These are phyloP conservation scores for Lipomyces spencermartinsiae DNA, from an alignment of 805 yeast genomes.

Conservation along the genomic window DNA sequence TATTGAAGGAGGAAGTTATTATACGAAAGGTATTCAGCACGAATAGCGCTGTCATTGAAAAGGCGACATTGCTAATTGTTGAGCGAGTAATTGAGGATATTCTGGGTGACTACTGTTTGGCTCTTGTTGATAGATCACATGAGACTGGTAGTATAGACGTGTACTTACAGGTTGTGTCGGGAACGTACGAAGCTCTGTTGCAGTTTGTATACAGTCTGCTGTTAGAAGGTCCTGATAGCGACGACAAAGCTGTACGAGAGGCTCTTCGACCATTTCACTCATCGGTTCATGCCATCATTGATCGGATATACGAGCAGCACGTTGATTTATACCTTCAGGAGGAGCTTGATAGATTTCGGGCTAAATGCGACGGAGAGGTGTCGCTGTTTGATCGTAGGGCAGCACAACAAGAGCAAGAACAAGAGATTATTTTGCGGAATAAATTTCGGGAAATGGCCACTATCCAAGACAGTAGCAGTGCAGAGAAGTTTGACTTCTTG, in stretches of 20 bases:
- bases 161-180: conserved; percentile 52
- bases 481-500: conserved; percentile 59
- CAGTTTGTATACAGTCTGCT: conserved; percentile 40
- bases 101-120: conserved; percentile 40
- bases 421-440: conserved; percentile 56
- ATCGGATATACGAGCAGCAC: conserved; percentile 41
- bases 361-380: conserved; percentile 43
- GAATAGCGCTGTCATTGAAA: conserved; percentile 50
- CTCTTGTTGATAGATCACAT: conserved; percentile 39
- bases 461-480: conserved; percentile 38
- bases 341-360: conserved; percentile 43
- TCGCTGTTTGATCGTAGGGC: conserved; percentile 46
- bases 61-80: conserved; percentile 51
- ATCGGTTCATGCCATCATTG: conserved; percentile 39
- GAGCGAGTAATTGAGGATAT: conserved; percentile 52
- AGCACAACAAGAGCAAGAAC: conserved; percentile 55
- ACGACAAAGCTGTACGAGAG: conserved; percentile 13
- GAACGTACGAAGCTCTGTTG: conserved; percentile 42
- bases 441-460: conserved; percentile 48
- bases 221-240: conserved; percentile 34
- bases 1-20: conserved; percentile 50
- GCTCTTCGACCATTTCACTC: conserved; percentile 21
- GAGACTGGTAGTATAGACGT: conserved; percentile 22
- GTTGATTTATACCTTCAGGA: conserved; percentile 44
- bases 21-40: conserved; percentile 56